Conservation (phyloP, 2,329 filamentous ascomycete genomes). For the Cladosporium sphaerospermum region DNA sequence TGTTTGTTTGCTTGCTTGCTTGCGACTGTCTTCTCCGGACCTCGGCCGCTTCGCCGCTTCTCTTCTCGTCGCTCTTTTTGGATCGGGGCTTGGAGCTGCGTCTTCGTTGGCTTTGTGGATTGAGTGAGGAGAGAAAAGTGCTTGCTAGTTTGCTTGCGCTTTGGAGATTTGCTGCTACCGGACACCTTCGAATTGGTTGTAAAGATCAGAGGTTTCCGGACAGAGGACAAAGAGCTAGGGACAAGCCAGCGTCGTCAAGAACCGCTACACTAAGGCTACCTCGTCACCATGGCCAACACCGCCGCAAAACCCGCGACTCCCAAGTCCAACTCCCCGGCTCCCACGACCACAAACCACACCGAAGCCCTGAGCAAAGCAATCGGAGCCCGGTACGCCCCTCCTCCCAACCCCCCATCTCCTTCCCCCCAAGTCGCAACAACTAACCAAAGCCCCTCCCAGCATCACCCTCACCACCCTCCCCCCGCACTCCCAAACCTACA, state of each 20-base stretch:
- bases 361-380: conserved; percentile 54
- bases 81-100: not conserved
- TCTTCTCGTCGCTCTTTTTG: conserved; percentile 8
- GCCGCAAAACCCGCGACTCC: conserved; percentile 49
- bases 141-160: not conserved
- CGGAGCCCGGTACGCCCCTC: conserved; percentile 48
- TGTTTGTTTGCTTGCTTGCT: not conserved
- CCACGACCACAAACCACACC: conserved; percentile 38
- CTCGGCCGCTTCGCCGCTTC: not conserved
- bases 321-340: conserved; percentile 36
- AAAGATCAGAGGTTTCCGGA: too few species aligned
- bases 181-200: too few species aligned
- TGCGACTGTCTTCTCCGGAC: not conserved
- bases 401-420: not conserved
- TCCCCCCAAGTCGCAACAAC: not conserved
- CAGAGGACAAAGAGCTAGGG: too few species aligned
- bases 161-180: not conserved
- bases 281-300: conserved; percentile 47
- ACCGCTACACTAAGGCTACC: too few species aligned
- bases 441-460: conserved; percentile 31
- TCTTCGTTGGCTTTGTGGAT: not conserved
- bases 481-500: conserved; percentile 46
- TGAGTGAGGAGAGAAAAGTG: not conserved
- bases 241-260: too few species aligned
- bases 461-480: conserved; percentile 53